These are phyloP conservation scores for Ambrosia trifida DNA, from an alignment of 129 eudicot genomes.

Conservation along the genomic window DNA sequence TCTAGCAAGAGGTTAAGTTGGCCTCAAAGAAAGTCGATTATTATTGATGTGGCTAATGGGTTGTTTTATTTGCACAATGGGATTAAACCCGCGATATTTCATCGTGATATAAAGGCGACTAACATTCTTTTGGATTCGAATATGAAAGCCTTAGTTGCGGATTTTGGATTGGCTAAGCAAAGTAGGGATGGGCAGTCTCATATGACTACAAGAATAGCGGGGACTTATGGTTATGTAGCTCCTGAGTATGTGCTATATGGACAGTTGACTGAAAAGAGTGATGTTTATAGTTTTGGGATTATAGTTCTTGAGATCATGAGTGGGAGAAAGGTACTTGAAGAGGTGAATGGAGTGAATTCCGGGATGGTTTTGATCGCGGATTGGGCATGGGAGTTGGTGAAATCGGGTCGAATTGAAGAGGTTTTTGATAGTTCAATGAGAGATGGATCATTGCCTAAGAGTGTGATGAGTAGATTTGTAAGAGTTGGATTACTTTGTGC, in stretches of 20 bases:
- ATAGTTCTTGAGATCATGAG: conserved; percentile 71
- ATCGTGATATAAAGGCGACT: conserved; percentile 64
- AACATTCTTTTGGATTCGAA: conserved; percentile 60
- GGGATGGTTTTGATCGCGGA: conserved; percentile 56
- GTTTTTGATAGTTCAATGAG: conserved; percentile 45
- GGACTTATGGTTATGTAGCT: conserved; percentile 76
- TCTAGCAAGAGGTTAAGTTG: conserved; percentile 38
- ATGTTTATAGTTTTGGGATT: conserved; percentile 72
- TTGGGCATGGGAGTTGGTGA: conserved; percentile 66
- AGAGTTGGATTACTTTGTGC: conserved; percentile 73
- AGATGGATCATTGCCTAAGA: conserved; percentile 46
- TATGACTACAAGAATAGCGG: conserved; percentile 65
- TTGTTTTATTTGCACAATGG: conserved; percentile 67
- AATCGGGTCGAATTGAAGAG: conserved; percentile 40
- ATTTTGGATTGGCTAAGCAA: conserved; percentile 77
- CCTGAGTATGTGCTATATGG: conserved; percentile 82
- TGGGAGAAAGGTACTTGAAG: conserved; percentile 62
- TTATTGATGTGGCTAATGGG: conserved; percentile 76
- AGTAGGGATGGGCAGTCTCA: conserved; percentile 64
- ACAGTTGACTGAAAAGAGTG: conserved; percentile 72
- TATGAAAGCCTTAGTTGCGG: conserved; percentile 75
- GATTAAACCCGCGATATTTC: conserved; percentile 69
- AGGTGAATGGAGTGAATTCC: conserved; percentile 36
- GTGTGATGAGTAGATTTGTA: conserved; percentile 69
- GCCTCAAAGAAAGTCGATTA: conserved; percentile 67